Conservation (phyloP, 1,139 yeast genomes). For the Cylindricascospora bacillispora region DNA sequence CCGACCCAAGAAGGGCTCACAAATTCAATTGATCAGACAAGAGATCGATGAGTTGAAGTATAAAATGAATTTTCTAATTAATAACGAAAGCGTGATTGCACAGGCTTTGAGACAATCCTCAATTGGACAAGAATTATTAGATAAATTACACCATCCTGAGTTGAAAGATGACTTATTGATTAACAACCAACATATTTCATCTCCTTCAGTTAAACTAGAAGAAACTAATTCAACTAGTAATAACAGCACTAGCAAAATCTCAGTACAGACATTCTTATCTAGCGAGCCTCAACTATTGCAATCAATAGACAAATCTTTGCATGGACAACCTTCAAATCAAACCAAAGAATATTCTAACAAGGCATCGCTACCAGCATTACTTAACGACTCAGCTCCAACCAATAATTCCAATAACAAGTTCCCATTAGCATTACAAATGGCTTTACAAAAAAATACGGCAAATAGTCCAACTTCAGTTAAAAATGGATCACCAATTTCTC, state of each 20-base stretch:
- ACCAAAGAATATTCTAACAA: background rate
- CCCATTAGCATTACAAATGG: conserved; percentile 28
- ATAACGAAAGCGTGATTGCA: conserved; percentile 56
- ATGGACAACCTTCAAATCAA: conserved; percentile 7
- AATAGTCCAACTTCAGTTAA: conserved; percentile 5
- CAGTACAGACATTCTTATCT: conserved; percentile 25
- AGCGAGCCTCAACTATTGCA: conserved; percentile 27
- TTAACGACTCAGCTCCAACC: conserved; percentile 30
- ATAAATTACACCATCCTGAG: conserved; percentile 2
- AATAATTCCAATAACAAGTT: conserved; percentile 21
- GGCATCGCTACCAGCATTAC: conserved; percentile 21
- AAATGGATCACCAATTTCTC: conserved; percentile 1
- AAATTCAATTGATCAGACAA: conserved; percentile 68
- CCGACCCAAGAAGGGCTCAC: conserved; percentile 85
- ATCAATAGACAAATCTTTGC: conserved; percentile 19
- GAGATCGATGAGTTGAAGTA: conserved; percentile 74
- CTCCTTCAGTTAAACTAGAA: conserved; percentile 1
- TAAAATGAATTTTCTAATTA: conserved; percentile 62
- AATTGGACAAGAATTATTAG: conserved; percentile 4
- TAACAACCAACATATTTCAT: conserved; percentile 1
- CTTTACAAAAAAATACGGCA: conserved; percentile 21
- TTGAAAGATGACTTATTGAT: conserved; percentile 1
- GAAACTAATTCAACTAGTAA: background rate
- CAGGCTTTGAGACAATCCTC: conserved; percentile 22
- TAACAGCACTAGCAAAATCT: conserved; percentile 9